Percentiles rank a stretch among this genome's conserved stretches.
Evolutionary conservation across 352 stramenopile species (phyloP).

Genomic region (Phytophthora niederhauseri): DNA sequence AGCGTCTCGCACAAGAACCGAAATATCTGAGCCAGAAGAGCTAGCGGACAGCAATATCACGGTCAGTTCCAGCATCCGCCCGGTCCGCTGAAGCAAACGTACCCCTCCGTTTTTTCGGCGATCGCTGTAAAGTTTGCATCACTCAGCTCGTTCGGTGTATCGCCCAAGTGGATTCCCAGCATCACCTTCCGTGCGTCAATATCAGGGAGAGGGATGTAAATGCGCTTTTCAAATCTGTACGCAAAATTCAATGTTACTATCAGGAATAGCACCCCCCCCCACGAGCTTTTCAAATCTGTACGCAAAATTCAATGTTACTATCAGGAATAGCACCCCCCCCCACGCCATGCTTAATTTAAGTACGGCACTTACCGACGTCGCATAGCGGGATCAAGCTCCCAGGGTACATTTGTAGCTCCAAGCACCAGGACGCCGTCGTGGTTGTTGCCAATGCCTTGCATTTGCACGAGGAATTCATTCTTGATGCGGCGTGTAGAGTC

Average conservation of each 20-base stretch:
- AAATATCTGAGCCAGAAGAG: slow-evolving; percentile 97
- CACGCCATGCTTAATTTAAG: not conserved
- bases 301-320: slow-evolving; percentile 12
- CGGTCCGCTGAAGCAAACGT: slow-evolving; percentile 4
- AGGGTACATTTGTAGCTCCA: slow-evolving; percentile 98
- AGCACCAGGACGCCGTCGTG: slow-evolving; percentile 95
- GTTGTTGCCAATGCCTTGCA: slow-evolving; percentile 95
- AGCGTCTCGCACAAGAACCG: slow-evolving; percentile 96
- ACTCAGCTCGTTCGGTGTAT: slow-evolving; percentile 94
- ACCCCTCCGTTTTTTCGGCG: slow-evolving; percentile 94
- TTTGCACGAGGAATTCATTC: slow-evolving; percentile 98
- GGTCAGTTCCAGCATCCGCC: slow-evolving; percentile 6
- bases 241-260: slow-evolving; percentile 11
- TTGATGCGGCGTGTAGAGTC: slow-evolving; percentile 97
- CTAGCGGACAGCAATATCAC: slow-evolving; percentile 30
- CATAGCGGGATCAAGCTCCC: slow-evolving; percentile 98
- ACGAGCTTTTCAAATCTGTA: slow-evolving; percentile 98
- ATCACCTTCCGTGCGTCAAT: slow-evolving; percentile 92
- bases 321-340: not conserved
- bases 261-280: too few species aligned
- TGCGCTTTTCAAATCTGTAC: slow-evolving; percentile 97
- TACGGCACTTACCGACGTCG: slow-evolving; percentile 82
- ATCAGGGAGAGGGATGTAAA: slow-evolving; percentile 99
- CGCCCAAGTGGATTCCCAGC: slow-evolving; percentile 97
- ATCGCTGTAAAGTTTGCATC: slow-evolving; percentile 95